Conservation (phyloP, 768 basidiomycete genomes). For the Russula abietina region DNA sequence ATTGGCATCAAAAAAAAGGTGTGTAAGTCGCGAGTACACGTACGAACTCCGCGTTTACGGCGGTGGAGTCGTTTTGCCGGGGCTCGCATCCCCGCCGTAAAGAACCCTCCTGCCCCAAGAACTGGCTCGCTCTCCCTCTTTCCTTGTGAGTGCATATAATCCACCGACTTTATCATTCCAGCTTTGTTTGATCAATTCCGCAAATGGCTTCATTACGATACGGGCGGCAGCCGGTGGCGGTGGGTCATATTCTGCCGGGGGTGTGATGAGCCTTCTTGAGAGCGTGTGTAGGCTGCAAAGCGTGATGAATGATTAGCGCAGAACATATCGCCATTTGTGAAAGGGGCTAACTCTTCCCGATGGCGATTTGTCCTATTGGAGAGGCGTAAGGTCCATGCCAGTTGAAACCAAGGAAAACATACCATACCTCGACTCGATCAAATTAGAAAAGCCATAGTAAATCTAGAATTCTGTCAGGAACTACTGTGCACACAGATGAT, state of each 20-base stretch:
- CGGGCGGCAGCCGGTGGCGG: constrained; percentile 21
- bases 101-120: constrained; percentile 44
- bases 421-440: constrained; percentile 58
- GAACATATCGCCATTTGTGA: neutral
- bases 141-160: constrained; percentile 15
- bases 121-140: constrained; percentile 13
- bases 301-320: neutral
- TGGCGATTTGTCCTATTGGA: constrained; percentile 48
- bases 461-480: constrained; percentile 27
- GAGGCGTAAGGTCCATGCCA: constrained; percentile 5
- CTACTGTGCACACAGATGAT: constrained; percentile 24
- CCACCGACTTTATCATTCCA: constrained; percentile 22
- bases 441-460: constrained; percentile 65
- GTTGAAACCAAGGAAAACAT: constrained; percentile 20
- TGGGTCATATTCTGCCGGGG: constrained; percentile 12
- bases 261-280: constrained; percentile 12
- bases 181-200: constrained; percentile 17
- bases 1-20: neutral
- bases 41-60: constrained; percentile 5
- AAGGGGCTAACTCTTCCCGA: constrained; percentile 44
- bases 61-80: constrained; percentile 6
- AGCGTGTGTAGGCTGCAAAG: constrained; percentile 14
- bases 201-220: constrained; percentile 15
- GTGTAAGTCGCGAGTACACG: neutral
- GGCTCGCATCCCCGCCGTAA: constrained; percentile 34